phyloP scores from a whole-genome alignment of 2,329 filamentous ascomycete genomes.

The Hypoxylon sp. region DNA sequence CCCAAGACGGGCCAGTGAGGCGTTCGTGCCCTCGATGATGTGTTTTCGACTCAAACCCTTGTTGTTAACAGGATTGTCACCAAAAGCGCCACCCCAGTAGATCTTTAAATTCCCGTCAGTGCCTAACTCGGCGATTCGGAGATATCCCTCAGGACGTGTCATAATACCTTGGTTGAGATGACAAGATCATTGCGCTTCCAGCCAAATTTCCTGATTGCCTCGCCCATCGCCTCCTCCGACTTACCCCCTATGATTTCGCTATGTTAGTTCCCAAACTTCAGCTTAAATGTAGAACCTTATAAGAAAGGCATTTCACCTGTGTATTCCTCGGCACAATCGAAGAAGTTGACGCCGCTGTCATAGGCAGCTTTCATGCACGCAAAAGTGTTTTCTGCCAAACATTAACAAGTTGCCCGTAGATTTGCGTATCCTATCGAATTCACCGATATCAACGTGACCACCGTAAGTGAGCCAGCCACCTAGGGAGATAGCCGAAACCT shows the following conservation, averaged over 20 bases:
- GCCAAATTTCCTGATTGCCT: slow-evolving; percentile 71
- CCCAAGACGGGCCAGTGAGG: slow-evolving; percentile 70
- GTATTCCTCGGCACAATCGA: slow-evolving; percentile 69
- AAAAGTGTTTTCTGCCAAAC: slow-evolving; percentile 68
- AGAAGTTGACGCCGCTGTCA: slow-evolving; percentile 74
- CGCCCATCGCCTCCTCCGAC: slow-evolving; percentile 74
- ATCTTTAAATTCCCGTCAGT: slow-evolving; percentile 60
- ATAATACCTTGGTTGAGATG: slow-evolving; percentile 70
- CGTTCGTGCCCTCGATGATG: slow-evolving; percentile 75
- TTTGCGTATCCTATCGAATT: slow-evolving; percentile 38
- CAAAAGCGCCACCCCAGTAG: slow-evolving; percentile 74
- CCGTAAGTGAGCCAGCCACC: slow-evolving; percentile 83
- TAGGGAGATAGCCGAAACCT: slow-evolving; percentile 80
- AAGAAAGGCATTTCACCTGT: slow-evolving; percentile 39
- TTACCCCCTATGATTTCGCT: slow-evolving; percentile 68
- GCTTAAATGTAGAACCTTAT: background rate
- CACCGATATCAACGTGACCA: slow-evolving; percentile 78
- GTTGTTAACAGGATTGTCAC: slow-evolving; percentile 76
- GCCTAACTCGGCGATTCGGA: background rate
- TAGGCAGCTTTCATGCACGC: slow-evolving; percentile 74
- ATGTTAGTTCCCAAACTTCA: background rate
- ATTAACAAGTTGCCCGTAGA: slow-evolving; percentile 16
- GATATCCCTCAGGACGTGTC: background rate
- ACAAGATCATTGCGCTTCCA: slow-evolving; percentile 75
- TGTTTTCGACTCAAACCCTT: slow-evolving; percentile 78